phyloP scores from a whole-genome alignment of 1,139 yeast genomes.

The Protomyces gravidus region DNA sequence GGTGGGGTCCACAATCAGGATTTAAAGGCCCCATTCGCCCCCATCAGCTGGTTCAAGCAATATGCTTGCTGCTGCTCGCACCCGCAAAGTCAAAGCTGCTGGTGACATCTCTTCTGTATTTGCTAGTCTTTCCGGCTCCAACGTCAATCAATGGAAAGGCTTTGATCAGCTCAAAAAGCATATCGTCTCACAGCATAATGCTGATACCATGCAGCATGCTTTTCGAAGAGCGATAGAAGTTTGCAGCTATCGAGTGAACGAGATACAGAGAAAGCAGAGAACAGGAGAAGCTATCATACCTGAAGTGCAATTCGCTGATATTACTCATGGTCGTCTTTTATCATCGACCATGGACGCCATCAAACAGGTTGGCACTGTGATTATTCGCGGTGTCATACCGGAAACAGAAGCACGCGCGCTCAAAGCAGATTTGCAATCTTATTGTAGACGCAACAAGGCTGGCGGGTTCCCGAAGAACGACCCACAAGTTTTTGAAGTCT shows the following conservation, averaged over 20 bases:
- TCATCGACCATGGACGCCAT: constrained; percentile 13
- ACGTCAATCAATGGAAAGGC: neutral
- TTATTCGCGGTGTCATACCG: constrained; percentile 41
- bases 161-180: constrained; percentile 38
- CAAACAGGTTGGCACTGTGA: constrained; percentile 40
- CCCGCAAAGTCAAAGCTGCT: constrained; percentile 3
- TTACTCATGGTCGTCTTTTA: constrained; percentile 21
- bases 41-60: no score
- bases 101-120: constrained; percentile 37
- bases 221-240: constrained; percentile 39
- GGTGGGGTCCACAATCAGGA: no score
- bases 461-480: constrained; percentile 39
- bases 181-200: constrained; percentile 37
- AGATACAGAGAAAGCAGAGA: constrained; percentile 34
- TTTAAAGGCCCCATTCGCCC: no score
- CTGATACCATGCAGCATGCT: constrained; percentile 36
- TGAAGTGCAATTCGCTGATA: constrained; percentile 10
- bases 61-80: neutral
- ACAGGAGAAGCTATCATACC: constrained; percentile 32
- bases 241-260: constrained; percentile 37
- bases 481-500: constrained; percentile 42
- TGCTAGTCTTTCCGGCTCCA: constrained; percentile 35
- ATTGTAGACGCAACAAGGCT: constrained; percentile 34
- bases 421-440: constrained; percentile 37
- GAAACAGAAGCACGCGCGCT: constrained; percentile 38